Percentiles rank a stretch among this genome's conserved stretches.
phyloP scores from a whole-genome alignment of 257 asterid species.

The Paraleonurus japonicus region DNA sequence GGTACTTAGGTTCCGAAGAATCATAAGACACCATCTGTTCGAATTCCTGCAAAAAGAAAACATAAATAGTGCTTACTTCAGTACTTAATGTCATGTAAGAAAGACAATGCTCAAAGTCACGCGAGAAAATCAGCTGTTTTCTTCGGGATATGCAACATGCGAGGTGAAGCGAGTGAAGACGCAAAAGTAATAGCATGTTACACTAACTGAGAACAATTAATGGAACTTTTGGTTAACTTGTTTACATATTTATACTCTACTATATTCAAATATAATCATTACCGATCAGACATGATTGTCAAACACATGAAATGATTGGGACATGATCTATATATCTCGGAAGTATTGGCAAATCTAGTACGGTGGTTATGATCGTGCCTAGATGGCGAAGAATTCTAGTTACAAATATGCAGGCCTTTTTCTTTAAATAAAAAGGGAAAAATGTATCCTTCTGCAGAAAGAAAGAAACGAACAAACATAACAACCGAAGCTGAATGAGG shows the following conservation, averaged over 20 bases:
- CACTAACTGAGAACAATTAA: not conserved
- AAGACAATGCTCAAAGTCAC: not conserved
- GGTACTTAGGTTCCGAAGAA: slow-evolving; percentile 56
- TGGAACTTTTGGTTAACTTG: not conserved
- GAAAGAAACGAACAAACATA: not conserved
- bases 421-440: not conserved
- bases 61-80: not conserved
- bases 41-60: slow-evolving; percentile 58
- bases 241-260: no score
- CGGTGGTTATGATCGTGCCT: no score
- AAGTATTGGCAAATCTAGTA: no score
- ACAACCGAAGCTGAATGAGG: not conserved
- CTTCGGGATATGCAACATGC: not conserved
- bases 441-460: not conserved
- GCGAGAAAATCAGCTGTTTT: not conserved
- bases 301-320: no score
- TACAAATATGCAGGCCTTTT: no score
- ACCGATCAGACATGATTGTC: no score
- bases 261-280: no score
- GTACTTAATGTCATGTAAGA: not conserved
- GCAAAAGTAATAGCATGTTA: not conserved
- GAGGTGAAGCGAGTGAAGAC: not conserved
- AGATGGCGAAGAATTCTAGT: no score
- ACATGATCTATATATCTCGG: no score
- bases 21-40: slow-evolving; percentile 33